A percentile compares a stretch with the other conserved stretches of the same genome.
Evolutionary conservation across 1,139 yeast genomes (phyloP).

Genomic region (Debaryomyces sp.): DNA sequence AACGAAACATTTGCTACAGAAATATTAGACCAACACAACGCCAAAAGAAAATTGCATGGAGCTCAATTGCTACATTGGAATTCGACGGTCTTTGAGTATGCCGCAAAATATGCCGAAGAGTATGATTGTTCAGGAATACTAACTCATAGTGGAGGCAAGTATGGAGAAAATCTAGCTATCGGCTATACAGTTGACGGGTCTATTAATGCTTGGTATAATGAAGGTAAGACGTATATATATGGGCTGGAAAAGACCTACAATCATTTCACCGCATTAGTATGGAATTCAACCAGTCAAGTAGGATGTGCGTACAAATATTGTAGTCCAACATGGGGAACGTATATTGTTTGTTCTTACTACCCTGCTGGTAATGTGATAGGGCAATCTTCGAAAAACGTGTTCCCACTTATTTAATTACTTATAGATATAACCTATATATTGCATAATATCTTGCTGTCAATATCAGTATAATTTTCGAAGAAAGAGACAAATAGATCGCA

Average conservation of each 20-base stretch:
- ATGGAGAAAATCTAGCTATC: conserved; percentile 43
- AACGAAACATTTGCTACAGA: conserved; percentile 27
- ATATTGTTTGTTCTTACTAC: conserved; percentile 61
- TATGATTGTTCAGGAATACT: conserved; percentile 41
- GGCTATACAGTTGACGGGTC: conserved; percentile 37
- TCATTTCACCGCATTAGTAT: conserved; percentile 46
- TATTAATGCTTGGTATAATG: conserved; percentile 41
- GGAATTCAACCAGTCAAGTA: conserved; percentile 37
- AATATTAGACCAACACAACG: conserved; percentile 33
- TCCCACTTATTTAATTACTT: conserved; percentile 18
- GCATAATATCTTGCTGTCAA: conserved; percentile 33
- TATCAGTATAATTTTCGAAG: conserved; percentile 43
- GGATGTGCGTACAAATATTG: conserved; percentile 47
- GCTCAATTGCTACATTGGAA: conserved; percentile 36
- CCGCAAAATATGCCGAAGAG: conserved; percentile 28
- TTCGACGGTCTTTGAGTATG: conserved; percentile 29
- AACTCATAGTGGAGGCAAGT: conserved; percentile 36
- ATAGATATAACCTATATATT: conserved; percentile 17
- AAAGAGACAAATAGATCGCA: conserved; percentile 63
- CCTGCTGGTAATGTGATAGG: conserved; percentile 65
- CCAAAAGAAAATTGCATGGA: conserved; percentile 31
- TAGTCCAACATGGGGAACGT: conserved; percentile 51
- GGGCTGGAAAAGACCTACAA: conserved; percentile 29
- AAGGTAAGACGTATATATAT: conserved; percentile 31
- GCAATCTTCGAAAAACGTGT: conserved; percentile 26